A percentile compares a stretch with the other conserved stretches of the same genome.
Conservation (phyloP, 1,284 basidiomycete genomes). For the Irpex sp. region DNA sequence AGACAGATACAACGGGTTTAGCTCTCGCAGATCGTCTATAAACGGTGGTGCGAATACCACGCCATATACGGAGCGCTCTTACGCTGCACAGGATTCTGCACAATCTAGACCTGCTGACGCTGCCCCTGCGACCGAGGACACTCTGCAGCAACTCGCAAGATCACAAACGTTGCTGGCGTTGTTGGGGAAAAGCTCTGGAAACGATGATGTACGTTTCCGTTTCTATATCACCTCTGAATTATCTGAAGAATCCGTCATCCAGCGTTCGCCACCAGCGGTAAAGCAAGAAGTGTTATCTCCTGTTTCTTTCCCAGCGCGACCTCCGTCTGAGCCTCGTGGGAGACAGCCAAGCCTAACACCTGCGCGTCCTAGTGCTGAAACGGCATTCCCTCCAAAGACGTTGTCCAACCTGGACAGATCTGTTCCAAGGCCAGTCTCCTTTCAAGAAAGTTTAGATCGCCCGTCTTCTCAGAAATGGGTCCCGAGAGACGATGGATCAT, state of each 20-base stretch:
- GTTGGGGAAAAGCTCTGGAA: not conserved
- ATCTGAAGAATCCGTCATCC: not conserved
- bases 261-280: not conserved
- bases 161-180: slow-evolving; percentile 3
- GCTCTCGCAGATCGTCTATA: not conserved
- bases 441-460: not conserved
- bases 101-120: not conserved
- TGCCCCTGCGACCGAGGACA: not conserved
- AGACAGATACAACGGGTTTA: not conserved
- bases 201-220: slow-evolving; percentile 6
- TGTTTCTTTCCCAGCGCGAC: not conserved
- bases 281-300: slow-evolving; percentile 6
- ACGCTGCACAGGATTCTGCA: not conserved
- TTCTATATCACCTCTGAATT: not conserved
- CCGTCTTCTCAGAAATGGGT: not conserved
- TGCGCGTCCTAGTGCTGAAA: not conserved
- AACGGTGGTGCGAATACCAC: not conserved
- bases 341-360: not conserved
- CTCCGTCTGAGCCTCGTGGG: not conserved
- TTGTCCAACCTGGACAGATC: not conserved
- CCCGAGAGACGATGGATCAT: not conserved
- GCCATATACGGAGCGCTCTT: not conserved
- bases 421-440: not conserved
- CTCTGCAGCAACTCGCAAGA: slow-evolving; percentile 2
- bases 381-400: not conserved